Evolutionary conservation across 371 early-diverging fungal species (phyloP), one percentile per base, ranked within the genome.

Genomic region (Mucor indicus): DNA sequence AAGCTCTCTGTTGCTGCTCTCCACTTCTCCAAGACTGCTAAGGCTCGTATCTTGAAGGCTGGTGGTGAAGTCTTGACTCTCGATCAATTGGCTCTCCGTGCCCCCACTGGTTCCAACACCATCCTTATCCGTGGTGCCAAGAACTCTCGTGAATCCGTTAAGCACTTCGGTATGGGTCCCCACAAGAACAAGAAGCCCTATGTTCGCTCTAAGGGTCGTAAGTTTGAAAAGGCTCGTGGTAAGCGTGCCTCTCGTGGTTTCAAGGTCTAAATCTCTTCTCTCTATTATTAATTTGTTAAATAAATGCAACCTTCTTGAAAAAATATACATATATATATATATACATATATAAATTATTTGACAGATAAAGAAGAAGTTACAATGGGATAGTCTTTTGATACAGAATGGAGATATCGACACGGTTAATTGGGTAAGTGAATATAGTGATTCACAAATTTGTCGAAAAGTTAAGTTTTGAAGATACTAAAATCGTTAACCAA

Each of bases 31-130:
- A 83, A 87, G 81, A 80, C 92, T 33, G 98, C 95, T 70, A 92
- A 92, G 77, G 96, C 93, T 55, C 89, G 98, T 69, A 95, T 98
- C 78, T 62, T 95, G 72, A 90, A 91, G 85, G 96, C 97, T 65
- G 98, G 98, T 63, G 98, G 98, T 79, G 98, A 98, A 82, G 72
- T 85, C 66, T 79, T 98, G 59, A 98, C 98, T 62, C 86, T 98
- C 61, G 98, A 98, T 73, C 98, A 98, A 84, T 86, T 98, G 51
- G 98, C 98, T 44, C 85, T 95, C 62, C 89, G 97, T 68, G 89
- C 98, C 51, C 98, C 98, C 53, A 91, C 92, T 44, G 99, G 99
- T 69, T 81, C 92, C 74, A 89, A 92, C 82, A 93, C 95, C 55
- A 72, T 97, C 57, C 81, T 98, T 48, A 81, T 98, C 77, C 92